Conservation (phyloP, 192 early-diverging fungal genomes). For the Dimargaris xerosporica region DNA sequence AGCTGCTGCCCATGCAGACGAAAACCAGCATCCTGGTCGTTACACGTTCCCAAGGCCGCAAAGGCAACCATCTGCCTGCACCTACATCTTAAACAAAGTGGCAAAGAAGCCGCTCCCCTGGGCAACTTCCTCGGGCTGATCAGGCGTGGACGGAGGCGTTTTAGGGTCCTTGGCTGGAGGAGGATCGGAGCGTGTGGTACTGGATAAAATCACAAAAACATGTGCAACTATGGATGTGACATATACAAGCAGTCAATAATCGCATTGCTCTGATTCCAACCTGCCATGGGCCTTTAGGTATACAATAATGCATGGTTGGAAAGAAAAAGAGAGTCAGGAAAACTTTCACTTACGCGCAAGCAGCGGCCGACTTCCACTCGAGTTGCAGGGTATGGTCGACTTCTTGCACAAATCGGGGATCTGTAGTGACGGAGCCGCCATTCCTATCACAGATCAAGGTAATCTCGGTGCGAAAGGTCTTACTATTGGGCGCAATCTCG, state of each 20-base stretch:
- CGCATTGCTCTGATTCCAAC: too few relatives aligned
- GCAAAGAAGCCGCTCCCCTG: conserved; percentile 24
- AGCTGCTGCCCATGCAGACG: neutral
- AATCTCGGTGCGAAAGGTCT: conserved; percentile 21
- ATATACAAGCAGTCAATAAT: too few relatives aligned
- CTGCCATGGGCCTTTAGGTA: too few relatives aligned
- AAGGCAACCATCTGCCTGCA: neutral
- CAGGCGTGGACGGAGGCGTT: neutral
- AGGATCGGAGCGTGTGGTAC: too few relatives aligned
- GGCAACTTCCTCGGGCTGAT: conserved; percentile 11
- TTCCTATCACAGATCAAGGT: conserved; percentile 23
- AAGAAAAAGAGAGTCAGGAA: too few relatives aligned
- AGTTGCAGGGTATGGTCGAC: conserved; percentile 22
- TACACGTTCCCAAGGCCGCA: neutral
- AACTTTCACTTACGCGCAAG: conserved; percentile 15
- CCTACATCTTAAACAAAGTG: conserved; percentile 19
- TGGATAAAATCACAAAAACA: too few relatives aligned
- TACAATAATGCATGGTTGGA: too few relatives aligned
- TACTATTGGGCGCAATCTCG: neutral
- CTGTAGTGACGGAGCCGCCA: conserved; percentile 17
- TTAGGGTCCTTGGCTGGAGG: too few relatives aligned
- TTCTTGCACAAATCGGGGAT: conserved; percentile 16
- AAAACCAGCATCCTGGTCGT: neutral
- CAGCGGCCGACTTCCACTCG: conserved; percentile 27
- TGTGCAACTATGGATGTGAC: too few relatives aligned